phyloP scores from a whole-genome alignment of 495 filamentous ascomycete species.

The Tuber aestivum region DNA sequence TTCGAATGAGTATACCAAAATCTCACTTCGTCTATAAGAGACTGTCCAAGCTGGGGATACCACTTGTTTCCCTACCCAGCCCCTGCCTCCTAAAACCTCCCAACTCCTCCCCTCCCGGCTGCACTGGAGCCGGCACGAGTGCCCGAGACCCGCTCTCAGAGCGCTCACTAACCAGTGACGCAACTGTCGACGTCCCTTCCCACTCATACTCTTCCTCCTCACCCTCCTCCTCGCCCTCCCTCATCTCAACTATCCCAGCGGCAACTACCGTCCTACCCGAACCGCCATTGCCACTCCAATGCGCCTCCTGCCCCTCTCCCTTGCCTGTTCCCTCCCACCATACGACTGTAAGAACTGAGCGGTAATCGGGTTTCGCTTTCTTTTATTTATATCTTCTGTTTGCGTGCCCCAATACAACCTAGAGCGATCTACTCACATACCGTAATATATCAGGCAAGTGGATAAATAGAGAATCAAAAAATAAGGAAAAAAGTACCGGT shows the following conservation, averaged over 20 bases:
- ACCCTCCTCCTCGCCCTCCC: background rate
- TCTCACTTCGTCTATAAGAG: slow-evolving; percentile 31
- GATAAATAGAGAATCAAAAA: too few species aligned
- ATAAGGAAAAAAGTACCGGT: too few species aligned
- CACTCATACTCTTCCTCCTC: background rate
- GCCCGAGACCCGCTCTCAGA: background rate
- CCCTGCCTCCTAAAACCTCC: background rate
- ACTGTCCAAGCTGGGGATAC: slow-evolving; percentile 28
- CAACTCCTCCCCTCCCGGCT: background rate
- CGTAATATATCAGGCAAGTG: too few species aligned
- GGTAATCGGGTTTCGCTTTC: slow-evolving; percentile 16
- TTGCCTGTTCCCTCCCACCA: slow-evolving; percentile 3
- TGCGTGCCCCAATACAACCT: background rate
- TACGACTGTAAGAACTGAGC: too few species aligned
- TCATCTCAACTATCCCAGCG: background rate
- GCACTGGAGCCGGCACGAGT: background rate
- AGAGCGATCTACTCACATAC: background rate
- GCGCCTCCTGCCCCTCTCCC: slow-evolving; percentile 4
- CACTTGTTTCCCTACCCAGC: slow-evolving; percentile 27
- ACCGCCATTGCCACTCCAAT: slow-evolving; percentile 6
- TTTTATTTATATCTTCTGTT: background rate
- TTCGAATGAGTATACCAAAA: slow-evolving; percentile 16
- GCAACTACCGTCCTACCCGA: slow-evolving; percentile 27
- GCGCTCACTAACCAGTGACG: too few species aligned
- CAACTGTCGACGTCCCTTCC: too few species aligned